Evolutionary conservation across 1,139 yeast species (phyloP).

Genomic region (Debaryomyces udenii): DNA sequence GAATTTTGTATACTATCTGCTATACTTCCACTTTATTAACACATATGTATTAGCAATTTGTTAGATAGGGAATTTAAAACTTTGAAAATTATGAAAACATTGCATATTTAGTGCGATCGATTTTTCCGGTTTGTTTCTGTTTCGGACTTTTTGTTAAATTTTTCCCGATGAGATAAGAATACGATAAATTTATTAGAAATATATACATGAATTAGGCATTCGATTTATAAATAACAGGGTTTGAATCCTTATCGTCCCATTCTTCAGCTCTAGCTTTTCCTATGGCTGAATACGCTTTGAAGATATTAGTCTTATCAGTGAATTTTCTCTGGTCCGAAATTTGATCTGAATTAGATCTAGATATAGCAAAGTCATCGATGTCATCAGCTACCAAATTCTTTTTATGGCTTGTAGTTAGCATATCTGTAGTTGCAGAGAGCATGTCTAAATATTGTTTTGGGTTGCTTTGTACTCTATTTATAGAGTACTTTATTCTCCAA

Average conservation of each 20-base stretch:
- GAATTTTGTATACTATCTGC: neutral
- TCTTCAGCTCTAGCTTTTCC: constrained; percentile 30
- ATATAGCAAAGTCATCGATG: neutral
- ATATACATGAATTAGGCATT: constrained; percentile 8
- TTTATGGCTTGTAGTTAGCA: constrained; percentile 9
- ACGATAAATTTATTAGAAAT: constrained; percentile 1
- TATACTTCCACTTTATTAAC: too few relatives aligned
- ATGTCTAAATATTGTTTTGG: constrained; percentile 11
- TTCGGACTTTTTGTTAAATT: constrained; percentile 12
- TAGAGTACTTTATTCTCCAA: constrained; percentile 15
- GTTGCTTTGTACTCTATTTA: constrained; percentile 11
- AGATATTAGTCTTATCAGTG: constrained; percentile 17
- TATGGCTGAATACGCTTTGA: constrained; percentile 30
- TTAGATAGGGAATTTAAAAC: too few relatives aligned
- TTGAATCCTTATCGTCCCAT: constrained; percentile 29
- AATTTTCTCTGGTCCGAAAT: constrained; percentile 6
- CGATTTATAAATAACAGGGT: constrained; percentile 24
- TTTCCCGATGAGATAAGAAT: constrained; percentile 7
- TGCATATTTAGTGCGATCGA: constrained; percentile 2
- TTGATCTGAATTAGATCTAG: constrained; percentile 1
- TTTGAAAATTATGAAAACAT: too few relatives aligned
- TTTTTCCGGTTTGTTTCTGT: constrained; percentile 5
- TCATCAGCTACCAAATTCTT: constrained; percentile 9
- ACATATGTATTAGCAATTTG: too few relatives aligned
- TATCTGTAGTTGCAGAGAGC: constrained; percentile 13